phyloP scores from a whole-genome alignment of 139 green algal species.

The Micromonas commoda region DNA sequence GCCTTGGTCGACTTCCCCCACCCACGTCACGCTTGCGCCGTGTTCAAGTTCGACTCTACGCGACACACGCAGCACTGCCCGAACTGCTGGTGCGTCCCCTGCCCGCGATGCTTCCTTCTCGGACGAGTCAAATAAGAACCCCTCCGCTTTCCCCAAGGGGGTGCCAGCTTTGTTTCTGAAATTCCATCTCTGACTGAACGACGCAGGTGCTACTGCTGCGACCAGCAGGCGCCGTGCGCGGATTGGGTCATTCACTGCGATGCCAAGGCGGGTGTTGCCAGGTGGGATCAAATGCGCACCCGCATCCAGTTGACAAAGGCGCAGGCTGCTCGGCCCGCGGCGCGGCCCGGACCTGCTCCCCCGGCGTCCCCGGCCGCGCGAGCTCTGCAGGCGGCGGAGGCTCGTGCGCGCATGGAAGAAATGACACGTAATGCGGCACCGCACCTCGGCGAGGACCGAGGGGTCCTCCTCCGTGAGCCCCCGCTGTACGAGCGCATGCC shows the following conservation, averaged over 20 bases:
- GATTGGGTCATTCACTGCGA: not conserved
- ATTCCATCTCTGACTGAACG: not conserved
- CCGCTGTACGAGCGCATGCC: not conserved
- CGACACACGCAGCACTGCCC: not conserved
- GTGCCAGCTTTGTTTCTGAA: not conserved
- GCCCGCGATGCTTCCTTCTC: not conserved
- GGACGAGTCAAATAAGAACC: not conserved
- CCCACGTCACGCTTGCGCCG: slow-evolving; percentile 9
- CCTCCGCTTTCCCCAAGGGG: not conserved
- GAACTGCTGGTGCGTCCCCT: not conserved
- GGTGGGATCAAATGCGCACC: not conserved
- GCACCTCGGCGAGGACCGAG: not conserved
- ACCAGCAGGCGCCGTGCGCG: not conserved
- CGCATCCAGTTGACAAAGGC: not conserved
- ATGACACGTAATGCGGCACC: too few relatives aligned
- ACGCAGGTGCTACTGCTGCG: slow-evolving; percentile 5
- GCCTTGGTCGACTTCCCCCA: not conserved
- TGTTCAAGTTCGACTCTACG: not conserved
- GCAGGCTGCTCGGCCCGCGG: too few relatives aligned
- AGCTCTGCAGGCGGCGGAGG: not conserved
- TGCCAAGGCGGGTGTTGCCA: not conserved
- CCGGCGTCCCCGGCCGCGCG: not conserved
- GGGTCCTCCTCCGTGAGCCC: not conserved
- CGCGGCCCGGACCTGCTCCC: not conserved
- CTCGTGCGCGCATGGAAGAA: too few relatives aligned